Evolutionary conservation across 306 rosid species (phyloP).

Genomic region (Cicer pinnatifidum): DNA sequence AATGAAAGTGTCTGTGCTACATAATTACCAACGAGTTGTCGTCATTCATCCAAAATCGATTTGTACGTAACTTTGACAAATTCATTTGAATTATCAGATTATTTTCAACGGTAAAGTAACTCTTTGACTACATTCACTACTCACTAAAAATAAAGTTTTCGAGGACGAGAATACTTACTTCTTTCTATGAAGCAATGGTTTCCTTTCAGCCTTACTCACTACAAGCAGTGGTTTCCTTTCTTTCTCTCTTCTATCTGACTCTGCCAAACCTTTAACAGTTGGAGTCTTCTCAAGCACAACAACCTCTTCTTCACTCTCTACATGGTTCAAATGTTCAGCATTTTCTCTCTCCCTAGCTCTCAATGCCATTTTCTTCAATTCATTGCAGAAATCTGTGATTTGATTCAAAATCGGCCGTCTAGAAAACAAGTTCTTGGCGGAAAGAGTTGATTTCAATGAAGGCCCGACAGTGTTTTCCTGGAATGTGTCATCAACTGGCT

Average conservation of each 20-base stretch:
- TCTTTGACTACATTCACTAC: background rate
- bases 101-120: background rate
- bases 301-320: slow-evolving; percentile 46
- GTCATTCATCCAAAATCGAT: background rate
- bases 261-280: slow-evolving; percentile 46
- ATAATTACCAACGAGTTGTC: background rate
- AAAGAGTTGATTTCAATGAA: slow-evolving; percentile 73
- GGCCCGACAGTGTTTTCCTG: slow-evolving; percentile 51
- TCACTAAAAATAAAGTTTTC: background rate
- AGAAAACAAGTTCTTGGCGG: slow-evolving; percentile 72
- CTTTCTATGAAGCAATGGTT: slow-evolving; percentile 51
- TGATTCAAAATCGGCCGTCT: slow-evolving; percentile 84
- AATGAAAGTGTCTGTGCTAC: background rate
- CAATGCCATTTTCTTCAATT: slow-evolving; percentile 69
- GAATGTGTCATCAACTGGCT: slow-evolving; percentile 43
- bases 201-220: slow-evolving; percentile 53
- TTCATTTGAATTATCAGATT: background rate
- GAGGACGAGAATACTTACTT: slow-evolving; percentile 58
- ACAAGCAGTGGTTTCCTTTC: slow-evolving; percentile 69
- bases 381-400: slow-evolving; percentile 86
- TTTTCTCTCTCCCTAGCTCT: slow-evolving; percentile 69
- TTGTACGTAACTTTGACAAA: background rate
- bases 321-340: slow-evolving; percentile 44
- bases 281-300: slow-evolving; percentile 45
- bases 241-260: slow-evolving; percentile 54